phyloP scores from a whole-genome alignment of 2,329 filamentous ascomycete species.

The Lecanicillium sp. region DNA sequence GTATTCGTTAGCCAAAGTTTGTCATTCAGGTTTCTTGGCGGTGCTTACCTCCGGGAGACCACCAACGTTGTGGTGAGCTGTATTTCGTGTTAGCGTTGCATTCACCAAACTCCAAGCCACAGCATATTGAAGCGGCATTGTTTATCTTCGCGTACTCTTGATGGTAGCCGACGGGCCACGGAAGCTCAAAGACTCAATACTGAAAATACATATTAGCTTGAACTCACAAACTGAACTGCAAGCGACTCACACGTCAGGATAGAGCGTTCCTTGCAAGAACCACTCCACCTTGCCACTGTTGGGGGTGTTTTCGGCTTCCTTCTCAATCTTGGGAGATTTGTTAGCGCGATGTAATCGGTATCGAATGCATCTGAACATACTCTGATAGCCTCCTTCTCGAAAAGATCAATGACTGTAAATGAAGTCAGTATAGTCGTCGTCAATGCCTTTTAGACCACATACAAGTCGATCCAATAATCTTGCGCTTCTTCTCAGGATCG shows the following conservation, averaged over 20 bases:
- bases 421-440: no score
- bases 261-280: constrained; percentile 80
- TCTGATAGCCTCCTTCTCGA: constrained; percentile 65
- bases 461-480: constrained; percentile 72
- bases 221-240: no score
- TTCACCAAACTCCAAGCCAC: no score
- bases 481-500: constrained; percentile 81
- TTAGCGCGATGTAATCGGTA: no score
- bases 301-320: constrained; percentile 56
- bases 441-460: constrained; percentile 3
- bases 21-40: no score
- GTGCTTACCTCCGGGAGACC: constrained; percentile 54
- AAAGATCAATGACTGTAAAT: constrained; percentile 45
- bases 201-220: no score
- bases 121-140: no score
- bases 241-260: constrained; percentile 29
- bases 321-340: no score
- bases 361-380: no score
- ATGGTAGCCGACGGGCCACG: constrained; percentile 23
- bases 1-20: no score
- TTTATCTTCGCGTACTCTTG: constrained; percentile 23
- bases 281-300: constrained; percentile 72
- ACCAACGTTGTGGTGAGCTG: constrained; percentile 58
- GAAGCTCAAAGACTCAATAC: no score
- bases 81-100: constrained; percentile 31